A percentile compares a stretch with the other conserved stretches of the same genome.
Evolutionary conservation across 768 basidiomycete genomes (phyloP).

Genomic region (Mycena amicta): DNA sequence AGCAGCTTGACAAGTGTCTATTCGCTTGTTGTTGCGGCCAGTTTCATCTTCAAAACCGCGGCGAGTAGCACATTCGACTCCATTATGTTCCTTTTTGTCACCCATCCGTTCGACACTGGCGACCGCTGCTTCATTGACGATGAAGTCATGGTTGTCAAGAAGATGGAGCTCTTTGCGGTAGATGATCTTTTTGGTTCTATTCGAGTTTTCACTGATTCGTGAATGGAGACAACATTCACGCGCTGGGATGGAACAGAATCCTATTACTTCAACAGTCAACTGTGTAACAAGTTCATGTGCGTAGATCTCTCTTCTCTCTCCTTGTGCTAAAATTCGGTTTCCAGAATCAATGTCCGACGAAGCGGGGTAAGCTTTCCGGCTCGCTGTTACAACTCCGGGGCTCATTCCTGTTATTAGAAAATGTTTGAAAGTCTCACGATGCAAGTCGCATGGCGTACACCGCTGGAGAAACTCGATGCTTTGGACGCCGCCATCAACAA

Average conservation of each 20-base stretch:
- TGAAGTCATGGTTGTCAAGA: conserved; percentile 76
- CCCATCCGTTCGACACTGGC: conserved; percentile 65
- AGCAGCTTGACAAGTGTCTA: conserved; percentile 72
- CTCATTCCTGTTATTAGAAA: no score
- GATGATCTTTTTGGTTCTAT: conserved; percentile 22
- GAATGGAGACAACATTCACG: conserved; percentile 61
- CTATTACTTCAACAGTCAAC: conserved; percentile 80
- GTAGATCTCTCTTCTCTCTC: conserved; percentile 24
- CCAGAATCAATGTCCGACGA: conserved; percentile 70
- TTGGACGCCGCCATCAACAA: conserved; percentile 69
- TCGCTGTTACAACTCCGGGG: no score
- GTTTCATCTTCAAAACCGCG: conserved; percentile 79
- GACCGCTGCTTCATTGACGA: conserved; percentile 80
- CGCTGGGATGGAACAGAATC: conserved; percentile 77
- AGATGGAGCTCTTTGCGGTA: conserved; percentile 77
- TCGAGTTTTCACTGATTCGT: background rate
- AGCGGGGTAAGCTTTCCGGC: conserved; percentile 52
- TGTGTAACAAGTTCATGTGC: conserved; percentile 76
- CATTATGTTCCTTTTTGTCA: conserved; percentile 81
- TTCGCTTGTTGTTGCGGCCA: conserved; percentile 69
- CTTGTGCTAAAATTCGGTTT: conserved; percentile 1
- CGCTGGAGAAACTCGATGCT: conserved; percentile 68
- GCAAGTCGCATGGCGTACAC: conserved; percentile 78
- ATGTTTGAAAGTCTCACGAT: conserved; percentile 67
- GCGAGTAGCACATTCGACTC: conserved; percentile 76